A percentile compares a stretch with the other conserved stretches of the same genome.
Conservation (phyloP, 768 basidiomycete genomes). For the Symmetrospora coprosmae region DNA sequence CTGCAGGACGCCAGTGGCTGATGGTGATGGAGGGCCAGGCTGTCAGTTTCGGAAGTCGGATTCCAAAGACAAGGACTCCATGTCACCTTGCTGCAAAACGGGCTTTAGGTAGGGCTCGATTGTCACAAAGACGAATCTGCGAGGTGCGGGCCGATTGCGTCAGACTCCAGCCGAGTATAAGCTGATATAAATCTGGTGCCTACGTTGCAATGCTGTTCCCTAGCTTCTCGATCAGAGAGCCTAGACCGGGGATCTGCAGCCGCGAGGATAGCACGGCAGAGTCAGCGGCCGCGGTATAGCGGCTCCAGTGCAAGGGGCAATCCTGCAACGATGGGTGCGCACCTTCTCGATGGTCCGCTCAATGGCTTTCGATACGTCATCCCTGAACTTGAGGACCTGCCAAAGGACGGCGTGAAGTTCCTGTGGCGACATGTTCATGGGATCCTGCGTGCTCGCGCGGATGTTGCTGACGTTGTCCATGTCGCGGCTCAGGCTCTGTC, state of each 20-base stretch:
- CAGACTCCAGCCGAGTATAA: neutral
- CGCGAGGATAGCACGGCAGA: no score
- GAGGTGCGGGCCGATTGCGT: slow-evolving; percentile 22
- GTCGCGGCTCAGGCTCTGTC: slow-evolving; percentile 28
- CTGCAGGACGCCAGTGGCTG: slow-evolving; percentile 51
- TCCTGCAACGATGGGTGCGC: no score
- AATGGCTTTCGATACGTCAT: slow-evolving; percentile 57
- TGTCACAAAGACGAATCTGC: slow-evolving; percentile 69
- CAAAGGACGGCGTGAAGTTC: slow-evolving; percentile 66
- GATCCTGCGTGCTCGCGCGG: slow-evolving; percentile 44
- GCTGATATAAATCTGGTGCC: neutral
- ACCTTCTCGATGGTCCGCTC: slow-evolving; percentile 72
- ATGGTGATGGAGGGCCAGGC: neutral
- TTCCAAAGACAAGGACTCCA: no score
- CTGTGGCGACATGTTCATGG: slow-evolving; percentile 71
- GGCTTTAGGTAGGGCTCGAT: slow-evolving; percentile 77
- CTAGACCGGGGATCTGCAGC: slow-evolving; percentile 49
- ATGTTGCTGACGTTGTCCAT: slow-evolving; percentile 53
- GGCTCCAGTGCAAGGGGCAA: neutral
- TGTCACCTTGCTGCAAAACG: no score
- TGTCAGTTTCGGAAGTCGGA: neutral
- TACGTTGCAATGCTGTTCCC: slow-evolving; percentile 46
- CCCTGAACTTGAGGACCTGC: slow-evolving; percentile 73
- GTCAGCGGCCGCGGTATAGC: no score
- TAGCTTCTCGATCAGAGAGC: slow-evolving; percentile 60